These are phyloP conservation scores for Suhomyces atakaporum DNA, from an alignment of 1,139 yeast species.

Conservation along the genomic window DNA sequence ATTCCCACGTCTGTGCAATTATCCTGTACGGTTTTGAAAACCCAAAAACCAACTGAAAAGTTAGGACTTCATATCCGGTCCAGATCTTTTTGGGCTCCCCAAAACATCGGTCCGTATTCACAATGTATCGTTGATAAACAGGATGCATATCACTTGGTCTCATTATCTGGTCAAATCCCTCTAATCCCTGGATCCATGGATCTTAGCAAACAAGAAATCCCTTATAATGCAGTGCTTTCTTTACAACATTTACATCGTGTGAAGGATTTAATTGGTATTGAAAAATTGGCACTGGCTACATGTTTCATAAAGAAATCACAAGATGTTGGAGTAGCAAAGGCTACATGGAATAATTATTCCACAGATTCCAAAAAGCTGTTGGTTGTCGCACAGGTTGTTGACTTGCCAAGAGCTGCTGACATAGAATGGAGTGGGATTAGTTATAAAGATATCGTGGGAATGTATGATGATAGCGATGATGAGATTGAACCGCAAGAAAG, in stretches of 20 bases:
- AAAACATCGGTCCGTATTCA: constrained; percentile 96
- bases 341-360: constrained; percentile 42
- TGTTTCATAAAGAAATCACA: constrained; percentile 52
- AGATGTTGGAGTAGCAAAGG: constrained; percentile 29
- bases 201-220: constrained; percentile 27
- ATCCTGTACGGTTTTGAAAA: constrained; percentile 53
- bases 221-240: constrained; percentile 49
- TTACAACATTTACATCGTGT: constrained; percentile 76
- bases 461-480: constrained; percentile 46
- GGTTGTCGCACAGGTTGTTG: constrained; percentile 57
- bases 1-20: constrained; percentile 53
- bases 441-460: constrained; percentile 36
- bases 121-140: constrained; percentile 61
- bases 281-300: constrained; percentile 45
- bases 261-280: constrained; percentile 52
- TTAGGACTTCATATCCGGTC: constrained; percentile 86
- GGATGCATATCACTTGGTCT: constrained; percentile 47
- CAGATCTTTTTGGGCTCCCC: constrained; percentile 96
- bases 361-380: constrained; percentile 28
- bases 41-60: constrained; percentile 34
- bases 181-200: constrained; percentile 73
- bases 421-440: constrained; percentile 80
- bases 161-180: constrained; percentile 93
- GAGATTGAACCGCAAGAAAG: constrained; percentile 20
- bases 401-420: constrained; percentile 67